A percentile compares a stretch with the other conserved stretches of the same genome.
Evolutionary conservation across 805 yeast genomes (phyloP).

Genomic region (Candida succiphila): DNA sequence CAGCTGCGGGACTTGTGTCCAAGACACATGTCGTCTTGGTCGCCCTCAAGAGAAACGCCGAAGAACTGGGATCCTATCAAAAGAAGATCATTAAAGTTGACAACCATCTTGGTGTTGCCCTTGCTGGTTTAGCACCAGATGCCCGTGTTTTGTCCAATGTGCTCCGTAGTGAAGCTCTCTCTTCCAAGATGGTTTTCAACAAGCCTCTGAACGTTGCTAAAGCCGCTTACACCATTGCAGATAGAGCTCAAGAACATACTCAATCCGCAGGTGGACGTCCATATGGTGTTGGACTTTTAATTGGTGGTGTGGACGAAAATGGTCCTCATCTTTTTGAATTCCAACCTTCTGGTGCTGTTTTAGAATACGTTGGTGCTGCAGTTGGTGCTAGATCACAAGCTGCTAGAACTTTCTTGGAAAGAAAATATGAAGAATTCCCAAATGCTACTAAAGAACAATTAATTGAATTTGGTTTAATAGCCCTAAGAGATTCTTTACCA

Average conservation of each 20-base stretch:
- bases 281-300: slow-evolving; percentile 90
- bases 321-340: slow-evolving; percentile 94
- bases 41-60: slow-evolving; percentile 93
- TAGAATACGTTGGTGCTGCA: slow-evolving; percentile 89
- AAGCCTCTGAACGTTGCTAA: slow-evolving; percentile 75
- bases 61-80: slow-evolving; percentile 94
- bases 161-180: slow-evolving; percentile 86
- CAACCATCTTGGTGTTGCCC: slow-evolving; percentile 87
- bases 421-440: slow-evolving; percentile 63
- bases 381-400: slow-evolving; percentile 99
- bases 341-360: slow-evolving; percentile 89
- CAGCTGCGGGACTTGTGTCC: slow-evolving; percentile 90
- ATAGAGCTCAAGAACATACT: slow-evolving; percentile 95
- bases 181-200: slow-evolving; percentile 74
- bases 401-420: slow-evolving; percentile 90
- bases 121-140: slow-evolving; percentile 98
- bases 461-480: slow-evolving; percentile 77
- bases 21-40: slow-evolving; percentile 83
- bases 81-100: slow-evolving; percentile 88
- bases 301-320: slow-evolving; percentile 85
- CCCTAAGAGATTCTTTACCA: slow-evolving; percentile 86
- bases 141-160: slow-evolving; percentile 89
- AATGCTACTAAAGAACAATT: slow-evolving; percentile 58
- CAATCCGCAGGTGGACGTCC: slow-evolving; percentile 96
- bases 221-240: slow-evolving; percentile 82